Conservation (phyloP, 1,284 basidiomycete species). For the Porogramme epimiltina region DNA sequence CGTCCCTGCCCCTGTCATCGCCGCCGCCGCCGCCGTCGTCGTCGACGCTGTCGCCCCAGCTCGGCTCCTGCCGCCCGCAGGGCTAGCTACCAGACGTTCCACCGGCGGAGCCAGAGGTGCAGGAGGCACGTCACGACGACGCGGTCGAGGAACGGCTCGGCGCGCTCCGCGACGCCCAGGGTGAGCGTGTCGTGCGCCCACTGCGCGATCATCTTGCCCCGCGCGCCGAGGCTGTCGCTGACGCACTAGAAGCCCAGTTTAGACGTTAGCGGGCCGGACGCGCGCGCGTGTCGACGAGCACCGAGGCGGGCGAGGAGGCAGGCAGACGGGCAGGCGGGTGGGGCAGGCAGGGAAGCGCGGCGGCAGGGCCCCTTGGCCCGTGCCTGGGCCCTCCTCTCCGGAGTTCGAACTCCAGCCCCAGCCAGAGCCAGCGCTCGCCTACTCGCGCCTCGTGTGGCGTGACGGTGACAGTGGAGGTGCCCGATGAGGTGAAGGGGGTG, state of each 20-base stretch:
- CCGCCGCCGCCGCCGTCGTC: no score
- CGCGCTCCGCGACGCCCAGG: conserved; percentile 43
- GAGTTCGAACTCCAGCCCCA: no score
- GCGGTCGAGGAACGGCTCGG: conserved; percentile 48
- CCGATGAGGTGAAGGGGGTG: background rate
- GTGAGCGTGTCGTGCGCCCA: conserved; percentile 45
- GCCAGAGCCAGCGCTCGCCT: no score
- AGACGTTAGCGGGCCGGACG: background rate
- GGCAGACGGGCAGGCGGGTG: no score
- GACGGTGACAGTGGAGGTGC: no score
- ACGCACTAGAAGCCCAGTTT: conserved; percentile 43
- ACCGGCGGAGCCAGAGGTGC: conserved; percentile 51
- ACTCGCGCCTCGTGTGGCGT: no score
- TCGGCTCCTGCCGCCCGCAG: no score
- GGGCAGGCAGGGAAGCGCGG: no score
- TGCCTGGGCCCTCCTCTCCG: no score
- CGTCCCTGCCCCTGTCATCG: no score
- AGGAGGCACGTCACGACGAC: conserved; percentile 58
- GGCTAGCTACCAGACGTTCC: conserved; percentile 25
- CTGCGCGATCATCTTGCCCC: conserved; percentile 48
- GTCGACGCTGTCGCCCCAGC: no score
- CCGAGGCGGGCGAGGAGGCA: background rate
- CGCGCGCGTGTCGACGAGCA: background rate
- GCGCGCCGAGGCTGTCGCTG: conserved; percentile 37
- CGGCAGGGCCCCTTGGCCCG: no score